Conservation (phyloP, 192 early-diverging fungal genomes). For the Coemansia sp. region DNA sequence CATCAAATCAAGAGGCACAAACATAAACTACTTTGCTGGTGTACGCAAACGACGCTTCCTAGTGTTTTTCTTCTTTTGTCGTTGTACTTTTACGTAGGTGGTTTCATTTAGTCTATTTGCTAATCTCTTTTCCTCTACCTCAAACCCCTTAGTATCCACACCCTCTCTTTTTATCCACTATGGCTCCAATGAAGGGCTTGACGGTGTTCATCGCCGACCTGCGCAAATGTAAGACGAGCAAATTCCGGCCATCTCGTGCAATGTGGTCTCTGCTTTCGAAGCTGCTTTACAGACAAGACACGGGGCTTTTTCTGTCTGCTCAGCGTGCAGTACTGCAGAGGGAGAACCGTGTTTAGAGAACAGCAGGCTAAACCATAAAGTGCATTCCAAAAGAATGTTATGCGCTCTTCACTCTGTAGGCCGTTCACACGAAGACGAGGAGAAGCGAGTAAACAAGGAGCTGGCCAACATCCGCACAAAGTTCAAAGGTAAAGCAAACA, state of each 20-base stretch:
- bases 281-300: too few relatives aligned
- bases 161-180: too few relatives aligned
- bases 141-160: too few relatives aligned
- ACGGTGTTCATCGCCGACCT: constrained; percentile 97
- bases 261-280: too few relatives aligned
- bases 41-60: too few relatives aligned
- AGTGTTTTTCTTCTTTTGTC: too few relatives aligned
- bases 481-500: constrained; percentile 83
- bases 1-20: too few relatives aligned
- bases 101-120: too few relatives aligned
- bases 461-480: constrained; percentile 98
- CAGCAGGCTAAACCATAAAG: not conserved
- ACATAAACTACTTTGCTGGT: too few relatives aligned
- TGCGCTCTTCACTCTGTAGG: constrained; percentile 54
- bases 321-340: not conserved
- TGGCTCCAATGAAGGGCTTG: constrained; percentile 80
- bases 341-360: not conserved
- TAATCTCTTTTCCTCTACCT: too few relatives aligned
- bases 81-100: too few relatives aligned
- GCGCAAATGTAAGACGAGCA: constrained; percentile 87
- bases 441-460: constrained; percentile 99
- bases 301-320: not conserved
- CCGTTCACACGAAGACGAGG: constrained; percentile 93
- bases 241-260: too few relatives aligned
- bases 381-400: not conserved